These are phyloP conservation scores for Candida glaebosa DNA, from an alignment of 805 yeast genomes.

Conservation along the genomic window DNA sequence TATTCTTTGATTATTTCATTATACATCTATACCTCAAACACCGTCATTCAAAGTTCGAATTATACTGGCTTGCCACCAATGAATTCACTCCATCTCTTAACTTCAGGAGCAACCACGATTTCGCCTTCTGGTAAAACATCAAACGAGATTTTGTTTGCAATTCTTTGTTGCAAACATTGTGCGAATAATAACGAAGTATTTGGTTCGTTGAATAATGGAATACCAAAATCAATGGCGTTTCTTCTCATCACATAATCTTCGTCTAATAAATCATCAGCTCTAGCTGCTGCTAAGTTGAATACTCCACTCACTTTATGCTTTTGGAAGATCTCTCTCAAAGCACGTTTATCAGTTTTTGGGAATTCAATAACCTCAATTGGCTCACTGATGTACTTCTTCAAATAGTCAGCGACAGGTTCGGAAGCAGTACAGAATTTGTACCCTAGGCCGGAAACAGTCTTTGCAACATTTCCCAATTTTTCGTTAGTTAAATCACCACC, in stretches of 20 bases:
- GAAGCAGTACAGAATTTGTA: slow-evolving; percentile 81
- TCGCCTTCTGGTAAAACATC: slow-evolving; percentile 30
- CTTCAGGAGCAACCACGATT: slow-evolving; percentile 77
- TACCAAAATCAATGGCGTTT: slow-evolving; percentile 96
- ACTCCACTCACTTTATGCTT: slow-evolving; percentile 81
- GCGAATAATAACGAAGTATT: slow-evolving; percentile 88
- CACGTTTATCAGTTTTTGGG: slow-evolving; percentile 92
- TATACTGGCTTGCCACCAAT: slow-evolving; percentile 89
- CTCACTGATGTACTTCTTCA: slow-evolving; percentile 46
- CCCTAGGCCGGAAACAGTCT: slow-evolving; percentile 66
- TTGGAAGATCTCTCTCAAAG: slow-evolving; percentile 89
- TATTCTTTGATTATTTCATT: neutral
- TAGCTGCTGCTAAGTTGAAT: slow-evolving; percentile 83
- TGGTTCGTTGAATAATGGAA: slow-evolving; percentile 96
- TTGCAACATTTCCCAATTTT: slow-evolving; percentile 70
- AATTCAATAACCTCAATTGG: slow-evolving; percentile 71
- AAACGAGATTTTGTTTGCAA: slow-evolving; percentile 52
- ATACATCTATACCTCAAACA: neutral
- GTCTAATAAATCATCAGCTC: slow-evolving; percentile 82
- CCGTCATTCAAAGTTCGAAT: slow-evolving; percentile 2
- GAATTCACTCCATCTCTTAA: slow-evolving; percentile 94
- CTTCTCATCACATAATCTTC: slow-evolving; percentile 98
- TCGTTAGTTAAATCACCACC: slow-evolving; percentile 88
- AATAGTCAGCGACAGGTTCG: slow-evolving; percentile 65
- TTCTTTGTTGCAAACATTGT: slow-evolving; percentile 69